Percentiles rank a stretch among this genome's conserved stretches.
Conservation (phyloP, 139 green algal species). For the Ettlia oleoabundans region DNA sequence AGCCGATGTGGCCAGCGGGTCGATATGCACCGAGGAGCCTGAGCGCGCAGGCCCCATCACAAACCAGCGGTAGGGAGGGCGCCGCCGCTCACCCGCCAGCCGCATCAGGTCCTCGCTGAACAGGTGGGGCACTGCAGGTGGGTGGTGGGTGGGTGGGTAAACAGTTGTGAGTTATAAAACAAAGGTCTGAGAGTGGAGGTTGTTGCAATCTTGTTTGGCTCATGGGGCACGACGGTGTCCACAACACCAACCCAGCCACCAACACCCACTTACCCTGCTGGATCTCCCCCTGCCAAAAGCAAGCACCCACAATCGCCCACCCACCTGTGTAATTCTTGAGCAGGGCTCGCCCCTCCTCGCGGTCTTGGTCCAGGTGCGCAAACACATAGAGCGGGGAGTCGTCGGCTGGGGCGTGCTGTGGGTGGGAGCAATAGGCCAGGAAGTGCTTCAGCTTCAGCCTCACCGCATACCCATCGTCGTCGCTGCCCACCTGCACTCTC, state of each 20-base stretch:
- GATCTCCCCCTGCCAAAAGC: neutral
- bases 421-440: slow-evolving; percentile 67
- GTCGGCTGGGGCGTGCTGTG: slow-evolving; percentile 59
- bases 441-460: slow-evolving; percentile 82
- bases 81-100: slow-evolving; percentile 73
- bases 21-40: slow-evolving; percentile 80
- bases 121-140: slow-evolving; percentile 53
- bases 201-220: too few species aligned
- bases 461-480: slow-evolving; percentile 93
- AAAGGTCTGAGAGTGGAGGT: neutral
- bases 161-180: neutral
- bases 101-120: slow-evolving; percentile 87
- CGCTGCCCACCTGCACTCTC: slow-evolving; percentile 77
- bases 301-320: neutral
- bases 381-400: slow-evolving; percentile 82
- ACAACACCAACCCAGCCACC: too few species aligned
- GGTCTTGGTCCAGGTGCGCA: slow-evolving; percentile 67
- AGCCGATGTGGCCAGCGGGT: slow-evolving; percentile 85
- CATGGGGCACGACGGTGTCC: too few species aligned
- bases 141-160: neutral
- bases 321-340: slow-evolving; percentile 62
- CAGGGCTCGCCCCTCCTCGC: slow-evolving; percentile 39
- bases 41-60: slow-evolving; percentile 74
- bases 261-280: neutral
- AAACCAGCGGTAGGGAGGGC: slow-evolving; percentile 88